Evolutionary conservation across 2,329 filamentous ascomycete genomes (phyloP), one percentile per base, ranked within the genome.

Genomic region (Arthroderma sp.): DNA sequence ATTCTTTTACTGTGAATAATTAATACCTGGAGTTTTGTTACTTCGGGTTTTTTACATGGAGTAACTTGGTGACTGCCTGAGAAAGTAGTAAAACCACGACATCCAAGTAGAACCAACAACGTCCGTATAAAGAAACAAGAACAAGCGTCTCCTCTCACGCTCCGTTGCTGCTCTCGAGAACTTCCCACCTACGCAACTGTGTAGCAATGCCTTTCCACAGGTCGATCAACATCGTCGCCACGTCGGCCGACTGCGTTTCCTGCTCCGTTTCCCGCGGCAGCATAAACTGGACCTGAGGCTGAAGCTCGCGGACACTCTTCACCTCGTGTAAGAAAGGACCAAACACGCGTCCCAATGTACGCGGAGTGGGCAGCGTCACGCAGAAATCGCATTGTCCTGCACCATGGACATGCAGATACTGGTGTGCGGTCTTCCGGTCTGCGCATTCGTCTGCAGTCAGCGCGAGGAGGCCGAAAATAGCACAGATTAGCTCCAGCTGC

Each of bases 401-500:
- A 49, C 39, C 60, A 43, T 63, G 62, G 54, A 60, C 38, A 8
- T 60, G 56, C 19, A 59, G 58, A 23, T 59, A 60, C 39, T 57
- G 47, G 41, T 66, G 62, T 23, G 62, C 58, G 47, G 65, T 60
- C 13, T 59, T 54, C 54, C 58, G 28, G 15, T 57, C 56, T 35
- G 47, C 31, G 13, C 54, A 65, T 56, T 68, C 66, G 54, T 69
- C 64, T 9, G 68, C 58, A 28, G 73, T 60, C 9, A 67, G 59
- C 15, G 66, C 60, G 47, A 71, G 66, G 11, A 74, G 61, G 5
- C 71, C 72, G 57, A 74, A 72, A 1, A 73, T 66, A 0, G 68
- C 68, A 56, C 71, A 74, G 57, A 74, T 69, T 21, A 74, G 64
- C 25, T 71, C 70, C 41, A 72, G 63, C 56, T 73, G 70, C 66